A percentile compares a stretch with the other conserved stretches of the same genome.
Conservation (phyloP, 2,329 filamentous ascomycete species). For the Microdochium bolleyi region DNA sequence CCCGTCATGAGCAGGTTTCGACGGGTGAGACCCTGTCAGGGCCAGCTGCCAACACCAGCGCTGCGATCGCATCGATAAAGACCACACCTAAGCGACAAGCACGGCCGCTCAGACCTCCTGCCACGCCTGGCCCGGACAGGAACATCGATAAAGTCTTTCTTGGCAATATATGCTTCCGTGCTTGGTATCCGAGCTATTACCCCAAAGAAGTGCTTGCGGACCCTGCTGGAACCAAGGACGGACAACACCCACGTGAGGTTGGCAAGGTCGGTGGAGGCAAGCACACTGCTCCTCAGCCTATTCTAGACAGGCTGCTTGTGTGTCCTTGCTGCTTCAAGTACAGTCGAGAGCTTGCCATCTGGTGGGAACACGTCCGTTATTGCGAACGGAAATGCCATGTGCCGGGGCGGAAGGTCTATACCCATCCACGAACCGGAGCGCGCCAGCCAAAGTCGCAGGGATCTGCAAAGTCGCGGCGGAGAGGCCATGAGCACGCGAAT, state of each 20-base stretch:
- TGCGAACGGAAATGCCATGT: slow-evolving; percentile 43
- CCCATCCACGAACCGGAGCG: slow-evolving; percentile 36
- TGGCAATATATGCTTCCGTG: slow-evolving; percentile 74
- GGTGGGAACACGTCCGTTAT: slow-evolving; percentile 48
- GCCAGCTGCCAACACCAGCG: not conserved
- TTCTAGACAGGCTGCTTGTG: slow-evolving; percentile 69
- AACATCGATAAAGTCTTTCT: slow-evolving; percentile 85
- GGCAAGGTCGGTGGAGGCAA: slow-evolving; percentile 23
- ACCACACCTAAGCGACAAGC: slow-evolving; percentile 20
- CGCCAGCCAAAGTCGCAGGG: slow-evolving; percentile 23
- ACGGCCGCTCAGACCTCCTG: slow-evolving; percentile 10
- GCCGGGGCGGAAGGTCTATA: slow-evolving; percentile 70
- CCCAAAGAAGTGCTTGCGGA: slow-evolving; percentile 60
- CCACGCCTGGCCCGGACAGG: slow-evolving; percentile 45
- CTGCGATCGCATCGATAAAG: not conserved
- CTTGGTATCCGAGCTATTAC: slow-evolving; percentile 93
- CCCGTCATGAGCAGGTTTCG: not conserved
- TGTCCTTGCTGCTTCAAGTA: slow-evolving; percentile 96
- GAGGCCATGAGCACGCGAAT: slow-evolving; percentile 24
- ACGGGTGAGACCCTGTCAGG: not conserved
- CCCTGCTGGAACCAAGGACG: slow-evolving; percentile 6
- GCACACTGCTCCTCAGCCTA: slow-evolving; percentile 21
- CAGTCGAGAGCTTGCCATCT: slow-evolving; percentile 53
- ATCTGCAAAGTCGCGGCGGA: slow-evolving; percentile 19
- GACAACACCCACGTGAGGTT: slow-evolving; percentile 10